Base-by-base conservation (phyloP, 441 rosid genomes). In the Flueggea neowawraea region DNA sequence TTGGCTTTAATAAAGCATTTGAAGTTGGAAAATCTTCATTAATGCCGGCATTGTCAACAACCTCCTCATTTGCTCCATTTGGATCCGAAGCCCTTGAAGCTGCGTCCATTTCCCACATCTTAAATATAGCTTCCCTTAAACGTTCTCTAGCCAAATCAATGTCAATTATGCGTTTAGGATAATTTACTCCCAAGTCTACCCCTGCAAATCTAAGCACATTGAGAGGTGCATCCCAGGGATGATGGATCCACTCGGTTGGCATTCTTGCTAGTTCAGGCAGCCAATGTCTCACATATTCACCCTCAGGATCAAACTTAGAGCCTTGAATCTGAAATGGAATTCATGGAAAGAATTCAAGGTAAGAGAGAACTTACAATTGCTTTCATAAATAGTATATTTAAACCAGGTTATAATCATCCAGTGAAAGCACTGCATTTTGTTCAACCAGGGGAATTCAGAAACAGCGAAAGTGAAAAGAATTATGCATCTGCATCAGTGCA, bases 161-260 rank as follows among this genome's bases (percentile, higher is more conserved):
- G 9, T 90, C 94, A 61, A 84, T 78, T 53, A 92, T 86, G 16
- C 97, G 97, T 60, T 75, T 81, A 0, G 84, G 88, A 64, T 90
- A 92, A 85, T 90, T 92, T 52, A 76, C 70, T 54, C 98, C 97
- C 50, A 90, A 65, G 71, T 90, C 98, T 2, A 92, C 90, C 51
- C 94, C 98, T 0, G 97, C 80, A 55, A 88, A 88, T 74, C 74
- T 83, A 53, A 86, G 96, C 68, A 88, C 81, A 0, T 64, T 50
- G 39, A 49, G 16, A 31, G 96, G 92, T 13, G 96, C 96, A 16
- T 88, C 96, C 96, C 96, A 88, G 7, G 96, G 96, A 81, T 88
- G 94, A 77, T 88, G 98, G 65, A 90, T 90, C 98, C 98, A 92
- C 63, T 83, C 94, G 2, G 90, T 77, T 6, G 94, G 98, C 71